Conservation (phyloP, 2,329 filamentous ascomycete species). For the Aspergillus pseudonomiae region DNA sequence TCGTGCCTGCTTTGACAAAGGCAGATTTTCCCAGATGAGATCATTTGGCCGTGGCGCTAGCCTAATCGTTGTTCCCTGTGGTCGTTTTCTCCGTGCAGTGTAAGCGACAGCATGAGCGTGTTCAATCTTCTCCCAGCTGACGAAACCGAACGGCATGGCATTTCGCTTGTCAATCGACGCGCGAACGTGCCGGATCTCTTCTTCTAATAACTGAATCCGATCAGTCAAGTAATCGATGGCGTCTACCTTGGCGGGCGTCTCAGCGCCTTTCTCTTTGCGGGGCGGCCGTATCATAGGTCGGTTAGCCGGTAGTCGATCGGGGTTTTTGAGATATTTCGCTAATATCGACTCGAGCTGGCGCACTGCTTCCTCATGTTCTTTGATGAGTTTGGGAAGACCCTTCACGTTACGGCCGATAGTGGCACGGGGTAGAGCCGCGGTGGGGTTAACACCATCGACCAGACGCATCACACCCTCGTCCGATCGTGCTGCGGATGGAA, state of each 20-base stretch:
- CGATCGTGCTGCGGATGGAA: constrained; percentile 73
- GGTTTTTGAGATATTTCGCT: constrained; percentile 88
- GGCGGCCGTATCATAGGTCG: constrained; percentile 79
- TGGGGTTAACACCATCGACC: constrained; percentile 77
- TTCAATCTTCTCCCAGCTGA: constrained; percentile 84
- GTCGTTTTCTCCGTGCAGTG: constrained; percentile 76
- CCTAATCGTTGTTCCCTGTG: constrained; percentile 73
- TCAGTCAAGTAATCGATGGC: constrained; percentile 91
- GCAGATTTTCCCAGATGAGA: constrained; percentile 94
- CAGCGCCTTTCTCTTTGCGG: constrained; percentile 73
- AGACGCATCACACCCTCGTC: constrained; percentile 88
- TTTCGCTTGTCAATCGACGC: constrained; percentile 82
- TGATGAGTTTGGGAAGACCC: constrained; percentile 81
- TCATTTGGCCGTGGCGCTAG: constrained; percentile 87
- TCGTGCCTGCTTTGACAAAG: constrained; percentile 68
- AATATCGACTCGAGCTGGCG: constrained; percentile 80
- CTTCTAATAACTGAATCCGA: constrained; percentile 79
- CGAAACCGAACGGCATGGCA: constrained; percentile 89
- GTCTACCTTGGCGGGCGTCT: constrained; percentile 75
- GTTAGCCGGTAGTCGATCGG: constrained; percentile 72
- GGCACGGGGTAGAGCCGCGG: constrained; percentile 75
- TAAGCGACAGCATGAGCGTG: constrained; percentile 89
- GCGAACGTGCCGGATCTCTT: constrained; percentile 81
- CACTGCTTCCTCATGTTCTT: constrained; percentile 79
- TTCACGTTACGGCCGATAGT: constrained; percentile 91